Evolutionary conservation across 2,329 filamentous ascomycete species (phyloP), one percentile per base, ranked within the genome.

Genomic region (Albifimbria verrucaria): DNA sequence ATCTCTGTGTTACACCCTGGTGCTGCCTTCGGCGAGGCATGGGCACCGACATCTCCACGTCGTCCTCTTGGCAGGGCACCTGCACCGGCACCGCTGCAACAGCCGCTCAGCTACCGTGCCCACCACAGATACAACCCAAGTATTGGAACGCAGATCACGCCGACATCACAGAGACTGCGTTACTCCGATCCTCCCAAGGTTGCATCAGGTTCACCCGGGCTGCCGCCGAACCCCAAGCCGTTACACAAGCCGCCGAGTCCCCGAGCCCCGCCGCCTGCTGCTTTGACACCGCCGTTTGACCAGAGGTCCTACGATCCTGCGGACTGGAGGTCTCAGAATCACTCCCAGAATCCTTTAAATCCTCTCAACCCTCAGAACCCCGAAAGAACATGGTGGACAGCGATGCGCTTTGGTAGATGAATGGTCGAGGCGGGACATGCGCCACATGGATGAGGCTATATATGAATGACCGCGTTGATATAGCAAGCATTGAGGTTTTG

Each of bases 1-100:
- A 57, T 78, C 7, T 67, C 68, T 2, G 49, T 66, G 1, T 64
- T 70, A 25, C 70, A 74, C 3, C 73, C 72, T 0, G 74, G 74
- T 0, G 56, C 59, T 7, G 71, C 69, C 0, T 77, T 77, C 48
- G 69, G 71, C 3, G 52, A 56, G 1, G 67, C 72, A 4, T 77
- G 76, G 74, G 61, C 62, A n/a, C 57, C 67, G 15, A 76, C 73
- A 2, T 72, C 72, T 2, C 68, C 73, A 2, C 60, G 50, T 17
- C 55, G 55, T 7, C 42, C 57, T 47, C 62, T 57, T 50, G 57
- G 52, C 17, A 56, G 55, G 15, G 54, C 52, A 2, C 62, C 55
- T 15, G 32, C 32, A 12, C 65, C 52, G 25, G 21, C 57, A 12
- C 57, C 59, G 3, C 51, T 65, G 9, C 49, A 55, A 20, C 51